Evolutionary conservation across 768 basidiomycete species (phyloP).

Genomic region (Leccinellum luteum): DNA sequence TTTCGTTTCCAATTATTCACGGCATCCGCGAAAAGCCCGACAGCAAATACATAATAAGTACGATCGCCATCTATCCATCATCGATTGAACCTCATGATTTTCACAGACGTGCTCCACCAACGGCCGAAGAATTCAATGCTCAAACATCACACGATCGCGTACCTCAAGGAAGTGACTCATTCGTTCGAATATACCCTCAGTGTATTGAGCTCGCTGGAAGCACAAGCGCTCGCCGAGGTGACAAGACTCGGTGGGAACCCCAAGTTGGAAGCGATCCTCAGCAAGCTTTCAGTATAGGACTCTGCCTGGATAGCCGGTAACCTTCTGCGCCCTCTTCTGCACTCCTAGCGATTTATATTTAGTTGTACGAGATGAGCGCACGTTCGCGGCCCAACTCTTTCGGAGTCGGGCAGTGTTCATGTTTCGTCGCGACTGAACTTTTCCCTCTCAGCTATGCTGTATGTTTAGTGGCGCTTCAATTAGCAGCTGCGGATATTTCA

Average conservation of each 20-base stretch:
- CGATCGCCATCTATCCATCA: conserved; percentile 27
- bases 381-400: not conserved
- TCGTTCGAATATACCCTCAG: conserved; percentile 85
- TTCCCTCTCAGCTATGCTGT: not conserved
- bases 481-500: not conserved
- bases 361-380: not conserved
- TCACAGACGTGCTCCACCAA: conserved; percentile 85
- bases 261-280: conserved; percentile 55
- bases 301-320: not conserved
- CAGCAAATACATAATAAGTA: conserved; percentile 83
- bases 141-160: conserved; percentile 76
- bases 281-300: conserved; percentile 40
- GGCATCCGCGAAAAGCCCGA: conserved; percentile 75
- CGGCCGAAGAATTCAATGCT: conserved; percentile 77
- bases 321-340: not conserved
- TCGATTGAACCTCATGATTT: not conserved
- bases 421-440: not conserved
- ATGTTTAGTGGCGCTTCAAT: not conserved
- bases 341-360: not conserved
- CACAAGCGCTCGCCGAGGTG: conserved; percentile 69
- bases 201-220: conserved; percentile 65
- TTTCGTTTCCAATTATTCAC: conserved; percentile 94
- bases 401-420: not conserved
- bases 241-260: conserved; percentile 73
- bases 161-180: conserved; percentile 70